These are phyloP conservation scores for Flagelloscypha sp. DNA, from an alignment of 768 basidiomycete species.

Conservation along the genomic window DNA sequence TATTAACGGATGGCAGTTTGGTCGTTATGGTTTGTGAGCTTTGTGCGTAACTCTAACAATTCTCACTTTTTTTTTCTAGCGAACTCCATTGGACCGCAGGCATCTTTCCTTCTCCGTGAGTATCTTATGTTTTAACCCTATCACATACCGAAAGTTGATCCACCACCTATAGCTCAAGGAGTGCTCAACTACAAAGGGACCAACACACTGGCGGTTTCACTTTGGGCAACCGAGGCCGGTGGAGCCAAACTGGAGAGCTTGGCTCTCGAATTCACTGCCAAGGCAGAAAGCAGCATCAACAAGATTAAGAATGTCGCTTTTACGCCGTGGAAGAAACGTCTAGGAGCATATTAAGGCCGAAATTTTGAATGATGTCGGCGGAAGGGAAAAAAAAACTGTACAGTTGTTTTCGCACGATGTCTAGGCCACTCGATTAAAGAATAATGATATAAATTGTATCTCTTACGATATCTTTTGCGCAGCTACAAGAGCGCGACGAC, in stretches of 20 bases:
- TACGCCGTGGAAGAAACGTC: conserved; percentile 24
- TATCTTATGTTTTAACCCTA: conserved; percentile 5
- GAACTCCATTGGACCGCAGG: conserved; percentile 37
- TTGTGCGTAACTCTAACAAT: no score
- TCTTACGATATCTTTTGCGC: no score
- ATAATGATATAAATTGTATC: no score
- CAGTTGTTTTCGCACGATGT: no score
- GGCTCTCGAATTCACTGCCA: conserved; percentile 27
- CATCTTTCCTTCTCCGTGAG: conserved; percentile 34
- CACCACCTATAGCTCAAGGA: conserved; percentile 30
- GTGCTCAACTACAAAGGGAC: conserved; percentile 39
- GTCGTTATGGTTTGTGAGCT: conserved; percentile 29
- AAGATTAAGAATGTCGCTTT: conserved; percentile 26
- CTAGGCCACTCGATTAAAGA: no score
- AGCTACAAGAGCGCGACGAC: no score
- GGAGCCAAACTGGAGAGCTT: conserved; percentile 36
- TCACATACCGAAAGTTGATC: neutral
- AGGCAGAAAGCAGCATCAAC: conserved; percentile 29
- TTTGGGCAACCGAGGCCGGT: conserved; percentile 33
- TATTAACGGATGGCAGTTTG: conserved; percentile 38
- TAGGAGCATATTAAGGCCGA: conserved; percentile 25
- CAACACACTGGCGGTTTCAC: conserved; percentile 40
- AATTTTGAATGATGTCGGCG: no score
- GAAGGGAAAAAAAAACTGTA: no score
- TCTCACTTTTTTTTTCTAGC: conserved; percentile 16